A percentile compares a stretch with the other conserved stretches of the same genome.
Evolutionary conservation across 768 basidiomycete species (phyloP).

Genomic region (Lepiota venenata): DNA sequence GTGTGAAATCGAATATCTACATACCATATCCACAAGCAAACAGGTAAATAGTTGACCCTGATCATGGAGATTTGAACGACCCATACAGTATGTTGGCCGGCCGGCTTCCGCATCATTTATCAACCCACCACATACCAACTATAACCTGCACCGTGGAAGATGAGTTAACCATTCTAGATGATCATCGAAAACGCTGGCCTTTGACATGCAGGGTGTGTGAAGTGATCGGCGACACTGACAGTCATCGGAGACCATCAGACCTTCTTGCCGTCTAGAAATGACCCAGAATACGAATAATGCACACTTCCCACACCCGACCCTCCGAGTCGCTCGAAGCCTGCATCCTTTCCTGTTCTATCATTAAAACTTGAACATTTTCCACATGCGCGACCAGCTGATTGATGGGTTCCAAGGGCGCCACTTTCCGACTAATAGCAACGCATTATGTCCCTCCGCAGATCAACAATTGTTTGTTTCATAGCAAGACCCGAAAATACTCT

Average conservation of each 20-base stretch:
- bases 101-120: too few relatives aligned
- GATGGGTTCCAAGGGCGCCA: neutral
- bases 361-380: neutral
- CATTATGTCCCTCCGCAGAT: neutral
- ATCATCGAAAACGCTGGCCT: neutral
- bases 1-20: neutral
- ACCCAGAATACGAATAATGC: neutral
- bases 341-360: neutral
- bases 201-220: neutral
- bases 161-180: neutral
- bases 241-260: neutral
- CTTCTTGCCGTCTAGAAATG: neutral
- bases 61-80: too few relatives aligned
- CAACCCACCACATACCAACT: too few relatives aligned
- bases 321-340: slow-evolving; percentile 3
- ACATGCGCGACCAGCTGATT: neutral
- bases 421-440: neutral
- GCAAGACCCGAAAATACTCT: neutral
- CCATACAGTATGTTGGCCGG: too few relatives aligned
- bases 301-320: neutral
- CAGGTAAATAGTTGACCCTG: neutral
- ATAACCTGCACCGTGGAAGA: too few relatives aligned
- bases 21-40: neutral
- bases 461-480: too few relatives aligned
- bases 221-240: neutral